Percentiles rank a stretch among this genome's conserved stretches.
Conservation (phyloP, 371 early-diverging fungal genomes). For the Circinella umbellata region DNA sequence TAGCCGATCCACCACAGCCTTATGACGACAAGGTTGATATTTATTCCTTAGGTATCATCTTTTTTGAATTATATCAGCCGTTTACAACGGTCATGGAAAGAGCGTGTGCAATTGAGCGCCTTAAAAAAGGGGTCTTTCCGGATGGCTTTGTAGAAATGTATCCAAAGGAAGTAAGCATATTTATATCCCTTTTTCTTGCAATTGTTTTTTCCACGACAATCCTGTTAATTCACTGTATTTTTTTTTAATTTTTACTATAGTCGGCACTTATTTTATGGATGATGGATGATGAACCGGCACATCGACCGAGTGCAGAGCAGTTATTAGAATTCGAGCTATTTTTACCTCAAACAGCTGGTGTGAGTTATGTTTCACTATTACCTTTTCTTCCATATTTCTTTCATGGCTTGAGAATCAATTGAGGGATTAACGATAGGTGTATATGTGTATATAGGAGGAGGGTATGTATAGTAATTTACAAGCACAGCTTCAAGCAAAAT, state of each 20-base stretch:
- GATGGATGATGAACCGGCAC: conserved; percentile 74
- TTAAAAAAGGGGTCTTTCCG: conserved; percentile 74
- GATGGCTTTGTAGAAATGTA: conserved; percentile 73
- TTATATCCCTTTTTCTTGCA: background rate
- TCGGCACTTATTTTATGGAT: conserved; percentile 79
- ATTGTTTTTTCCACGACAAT: background rate
- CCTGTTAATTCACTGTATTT: background rate
- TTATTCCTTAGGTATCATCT: conserved; percentile 73
- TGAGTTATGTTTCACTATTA: too few species aligned
- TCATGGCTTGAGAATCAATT: too few species aligned
- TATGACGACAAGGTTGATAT: conserved; percentile 75
- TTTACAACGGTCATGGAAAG: conserved; percentile 75
- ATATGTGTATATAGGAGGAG: conserved; percentile 10
- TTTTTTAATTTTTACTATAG: conserved; percentile 18
- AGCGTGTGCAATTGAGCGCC: conserved; percentile 59
- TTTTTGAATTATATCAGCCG: conserved; percentile 73
- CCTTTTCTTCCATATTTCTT: too few species aligned
- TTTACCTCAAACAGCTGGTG: conserved; percentile 30
- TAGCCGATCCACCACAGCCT: conserved; percentile 49
- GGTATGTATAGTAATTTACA: conserved; percentile 18
- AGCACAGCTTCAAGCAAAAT: conserved; percentile 30
- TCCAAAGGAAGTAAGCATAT: conserved; percentile 69
- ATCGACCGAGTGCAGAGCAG: conserved; percentile 76
- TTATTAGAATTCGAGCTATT: conserved; percentile 60
- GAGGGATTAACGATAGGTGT: background rate